Percentiles rank a stretch among this genome's conserved stretches.
Evolutionary conservation across 495 filamentous ascomycete genomes (phyloP).

Genomic region (Daldinia bambusicola): DNA sequence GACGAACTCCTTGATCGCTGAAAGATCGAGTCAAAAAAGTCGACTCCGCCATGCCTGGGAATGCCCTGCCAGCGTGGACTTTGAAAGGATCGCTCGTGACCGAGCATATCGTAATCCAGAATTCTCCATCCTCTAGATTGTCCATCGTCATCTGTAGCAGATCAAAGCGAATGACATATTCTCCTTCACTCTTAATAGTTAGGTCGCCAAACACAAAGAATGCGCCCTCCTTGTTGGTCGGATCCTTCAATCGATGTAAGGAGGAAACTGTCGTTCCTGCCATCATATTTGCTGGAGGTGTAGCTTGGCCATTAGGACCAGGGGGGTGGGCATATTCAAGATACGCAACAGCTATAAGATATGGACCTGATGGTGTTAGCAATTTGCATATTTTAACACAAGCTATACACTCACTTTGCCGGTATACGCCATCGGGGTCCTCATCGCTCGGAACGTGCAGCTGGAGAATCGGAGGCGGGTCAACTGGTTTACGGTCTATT

Average conservation of each 20-base stretch:
- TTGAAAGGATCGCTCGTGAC: constrained; percentile 79
- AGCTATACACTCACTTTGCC: constrained; percentile 61
- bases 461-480: constrained; percentile 93
- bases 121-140: constrained; percentile 44
- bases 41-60: constrained; percentile 88
- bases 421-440: constrained; percentile 82
- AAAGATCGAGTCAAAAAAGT: constrained; percentile 93
- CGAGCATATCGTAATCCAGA: constrained; percentile 72
- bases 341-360: constrained; percentile 84
- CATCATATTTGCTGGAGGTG: constrained; percentile 67
- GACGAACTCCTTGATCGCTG: constrained; percentile 91
- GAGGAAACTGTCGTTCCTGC: constrained; percentile 87
- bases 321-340: constrained; percentile 55
- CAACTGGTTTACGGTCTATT: constrained; percentile 90
- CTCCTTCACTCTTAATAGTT: constrained; percentile 83
- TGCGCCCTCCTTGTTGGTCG: constrained; percentile 89
- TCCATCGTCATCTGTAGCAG: constrained; percentile 79
- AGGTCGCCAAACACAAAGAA: constrained; percentile 98
- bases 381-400: constrained; percentile 19
- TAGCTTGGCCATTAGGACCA: constrained; percentile 64
- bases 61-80: constrained; percentile 81
- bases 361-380: constrained; percentile 68
- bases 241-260: constrained; percentile 90
- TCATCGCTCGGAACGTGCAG: constrained; percentile 73
- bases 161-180: constrained; percentile 82